These are phyloP conservation scores for Magnolia changhungtana DNA, from an alignment of 164 flowering plant species.

Conservation along the genomic window DNA sequence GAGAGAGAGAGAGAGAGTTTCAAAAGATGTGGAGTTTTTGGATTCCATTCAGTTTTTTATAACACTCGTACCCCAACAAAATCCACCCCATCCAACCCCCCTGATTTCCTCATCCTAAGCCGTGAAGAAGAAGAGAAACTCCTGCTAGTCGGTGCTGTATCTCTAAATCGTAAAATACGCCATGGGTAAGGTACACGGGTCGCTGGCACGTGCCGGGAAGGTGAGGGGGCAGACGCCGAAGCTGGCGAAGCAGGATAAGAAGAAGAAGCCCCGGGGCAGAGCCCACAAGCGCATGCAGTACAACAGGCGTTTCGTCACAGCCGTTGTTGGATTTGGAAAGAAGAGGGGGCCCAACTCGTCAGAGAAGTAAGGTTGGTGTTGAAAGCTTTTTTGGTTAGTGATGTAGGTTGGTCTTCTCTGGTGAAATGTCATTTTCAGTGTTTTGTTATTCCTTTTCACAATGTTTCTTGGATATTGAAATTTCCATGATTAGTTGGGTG, in stretches of 20 bases:
- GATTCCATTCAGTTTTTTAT: too few species aligned
- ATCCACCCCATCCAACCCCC: too few species aligned
- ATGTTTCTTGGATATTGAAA: neutral
- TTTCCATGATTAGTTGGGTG: too few species aligned
- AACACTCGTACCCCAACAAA: too few species aligned
- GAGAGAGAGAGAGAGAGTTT: too few species aligned
- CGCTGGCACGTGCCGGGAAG: conserved; percentile 90
- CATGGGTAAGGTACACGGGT: conserved; percentile 73
- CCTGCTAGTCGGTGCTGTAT: neutral
- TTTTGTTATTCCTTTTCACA: neutral
- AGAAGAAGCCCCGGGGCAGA: conserved; percentile 90
- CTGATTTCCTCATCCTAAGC: too few species aligned
- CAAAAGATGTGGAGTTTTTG: too few species aligned
- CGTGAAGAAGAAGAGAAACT: too few species aligned
- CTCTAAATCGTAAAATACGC: neutral
- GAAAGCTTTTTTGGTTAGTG: neutral
- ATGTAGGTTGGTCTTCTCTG: conserved; percentile 3
- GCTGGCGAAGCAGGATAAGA: conserved; percentile 91
- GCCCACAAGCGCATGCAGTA: conserved; percentile 92
- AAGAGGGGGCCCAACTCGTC: too few species aligned
- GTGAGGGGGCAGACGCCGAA: conserved; percentile 92
- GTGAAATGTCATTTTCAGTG: neutral
- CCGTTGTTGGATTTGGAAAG: conserved; percentile 95
- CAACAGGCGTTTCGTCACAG: conserved; percentile 88
- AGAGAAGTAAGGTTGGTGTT: conserved; percentile 44